These are phyloP conservation scores for Cucumis hystrix DNA, from an alignment of 306 rosid genomes.

Conservation along the genomic window DNA sequence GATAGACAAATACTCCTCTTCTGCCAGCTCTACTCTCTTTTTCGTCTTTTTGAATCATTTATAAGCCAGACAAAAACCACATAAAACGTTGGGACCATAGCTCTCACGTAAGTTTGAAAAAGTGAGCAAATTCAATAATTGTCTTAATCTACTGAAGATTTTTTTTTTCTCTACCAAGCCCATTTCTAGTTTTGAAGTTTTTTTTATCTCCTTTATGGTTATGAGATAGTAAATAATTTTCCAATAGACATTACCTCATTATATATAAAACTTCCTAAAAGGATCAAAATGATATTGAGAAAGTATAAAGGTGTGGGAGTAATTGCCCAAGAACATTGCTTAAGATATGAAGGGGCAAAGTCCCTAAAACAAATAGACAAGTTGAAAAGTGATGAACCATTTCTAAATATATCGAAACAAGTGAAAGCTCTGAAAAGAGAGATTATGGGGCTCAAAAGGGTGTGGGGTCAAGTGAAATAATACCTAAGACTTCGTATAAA, in stretches of 20 bases:
- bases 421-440: slow-evolving; percentile 5
- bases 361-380: not conserved
- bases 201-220: too few relatives aligned
- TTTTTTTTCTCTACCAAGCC: not conserved
- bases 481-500: slow-evolving; percentile 10
- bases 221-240: not conserved
- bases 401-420: not conserved
- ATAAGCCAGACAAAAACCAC: slow-evolving; percentile 14
- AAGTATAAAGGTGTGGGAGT: not conserved
- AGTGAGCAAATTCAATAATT: slow-evolving; percentile 12
- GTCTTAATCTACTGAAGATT: not conserved
- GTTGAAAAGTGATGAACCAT: slow-evolving; percentile 4
- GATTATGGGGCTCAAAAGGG: slow-evolving; percentile 1
- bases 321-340: not conserved
- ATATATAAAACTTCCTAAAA: not conserved
- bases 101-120: not conserved
- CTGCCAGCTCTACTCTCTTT: slow-evolving; percentile 23
- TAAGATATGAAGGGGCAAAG: not conserved
- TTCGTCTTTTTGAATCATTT: slow-evolving; percentile 5
- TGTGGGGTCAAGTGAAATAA: slow-evolving; percentile 15
- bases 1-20: slow-evolving; percentile 12
- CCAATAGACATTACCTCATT: not conserved
- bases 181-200: not conserved
- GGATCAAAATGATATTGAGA: not conserved
- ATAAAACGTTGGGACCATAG: slow-evolving; percentile 6